These are phyloP conservation scores for Nannochloris sp. DNA, from an alignment of 139 green algal species.

Conservation along the genomic window DNA sequence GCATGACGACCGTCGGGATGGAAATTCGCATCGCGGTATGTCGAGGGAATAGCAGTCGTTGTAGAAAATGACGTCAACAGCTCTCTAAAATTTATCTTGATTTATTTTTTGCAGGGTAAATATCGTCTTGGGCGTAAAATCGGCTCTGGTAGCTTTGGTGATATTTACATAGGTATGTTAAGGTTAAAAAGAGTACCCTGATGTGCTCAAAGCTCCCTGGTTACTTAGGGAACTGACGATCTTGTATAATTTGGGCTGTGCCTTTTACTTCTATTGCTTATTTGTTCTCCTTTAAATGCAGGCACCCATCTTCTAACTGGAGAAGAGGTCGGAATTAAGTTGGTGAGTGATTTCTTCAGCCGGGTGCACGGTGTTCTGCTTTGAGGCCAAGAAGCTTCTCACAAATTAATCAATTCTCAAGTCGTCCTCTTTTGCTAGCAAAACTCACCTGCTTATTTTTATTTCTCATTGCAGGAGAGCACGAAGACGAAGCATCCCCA, in stretches of 20 bases:
- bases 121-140: conserved; percentile 79
- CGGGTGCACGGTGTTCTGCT: no score
- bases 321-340: conserved; percentile 99
- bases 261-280: neutral
- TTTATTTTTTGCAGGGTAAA: conserved; percentile 26
- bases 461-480: conserved; percentile 58
- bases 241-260: neutral
- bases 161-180: conserved; percentile 81
- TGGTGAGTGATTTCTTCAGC: conserved; percentile 72
- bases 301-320: conserved; percentile 94
- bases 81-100: neutral
- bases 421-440: no score
- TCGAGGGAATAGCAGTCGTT: neutral
- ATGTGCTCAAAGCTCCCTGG: neutral
- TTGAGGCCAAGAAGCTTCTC: no score
- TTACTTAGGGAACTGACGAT: neutral
- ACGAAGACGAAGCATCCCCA: conserved; percentile 86
- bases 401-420: no score
- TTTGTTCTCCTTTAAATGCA: conserved; percentile 27
- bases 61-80: neutral
- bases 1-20: neutral
- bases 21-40: neutral
- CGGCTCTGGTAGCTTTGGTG: conserved; percentile 68
- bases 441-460: no score
- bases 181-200: neutral